Base-by-base conservation (phyloP, 805 yeast genomes). In the Ogataea pini region DNA sequence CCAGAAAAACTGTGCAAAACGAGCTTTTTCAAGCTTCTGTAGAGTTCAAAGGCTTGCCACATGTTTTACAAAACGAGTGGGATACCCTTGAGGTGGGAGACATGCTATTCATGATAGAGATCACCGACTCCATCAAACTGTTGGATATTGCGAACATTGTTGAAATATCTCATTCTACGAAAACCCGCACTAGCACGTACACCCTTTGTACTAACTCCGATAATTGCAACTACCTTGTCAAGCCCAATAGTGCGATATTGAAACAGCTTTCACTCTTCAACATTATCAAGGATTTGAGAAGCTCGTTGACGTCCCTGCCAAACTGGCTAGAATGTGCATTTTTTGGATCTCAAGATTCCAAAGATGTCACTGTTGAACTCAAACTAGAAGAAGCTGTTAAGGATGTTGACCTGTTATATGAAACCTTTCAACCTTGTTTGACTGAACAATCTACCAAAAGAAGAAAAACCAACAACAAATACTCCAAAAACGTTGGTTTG, bases 341-440 rank as follows among this genome's bases (percentile, higher is more conserved):
- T 22, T 36, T 36, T 10, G 18, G 10, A 5, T 28, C 8, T 4
- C 10, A 12, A 10, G 16, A 36, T 10, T 17, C 12, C 4, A 17
- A 24, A 7, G 16, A 12, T 1, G 48, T 44, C 19, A 46, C 53
- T 16, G 17, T 48, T 2, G 36, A 25, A 14, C 37, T 68, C 4
- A 61, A 65, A 28, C 39, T 62, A 43, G 42, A 45, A 16, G 59
- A 56, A 17, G 51, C 64, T 2, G 61, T 67, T 45, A 36, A 51
- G 18, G 19, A 41, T 18, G 7, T 4, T 12, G 17, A 36, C 3
- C 44, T 37, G n/a, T 18, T 49, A 3, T 12, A 36, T 7, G 18
- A n/a, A 8, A 22, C 25, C 8, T 22, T 14, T n/a, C n/a, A n/a
- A n/a, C n/a, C n/a, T 14, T 27, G 18, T 20, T 31, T 24, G 38